Conservation (phyloP, 2,329 filamentous ascomycete species). For the Stachybotrys chlorohalonatus region DNA sequence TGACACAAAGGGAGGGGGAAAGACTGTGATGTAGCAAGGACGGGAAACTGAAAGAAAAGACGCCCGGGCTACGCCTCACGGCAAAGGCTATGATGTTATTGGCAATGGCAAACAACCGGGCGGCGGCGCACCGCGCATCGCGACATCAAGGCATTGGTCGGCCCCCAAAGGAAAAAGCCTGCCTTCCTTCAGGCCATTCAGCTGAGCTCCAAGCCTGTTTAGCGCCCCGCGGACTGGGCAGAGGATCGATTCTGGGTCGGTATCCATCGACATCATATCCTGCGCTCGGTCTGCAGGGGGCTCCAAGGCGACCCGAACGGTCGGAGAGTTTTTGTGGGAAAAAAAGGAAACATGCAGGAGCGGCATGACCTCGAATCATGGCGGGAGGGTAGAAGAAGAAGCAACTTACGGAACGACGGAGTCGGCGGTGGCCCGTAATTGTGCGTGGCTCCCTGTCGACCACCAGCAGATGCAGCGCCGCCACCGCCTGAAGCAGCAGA, state of each 20-base stretch:
- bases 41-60: no score
- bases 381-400: slow-evolving; percentile 3
- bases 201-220: not conserved
- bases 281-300: not conserved
- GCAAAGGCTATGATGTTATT: no score
- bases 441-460: not conserved
- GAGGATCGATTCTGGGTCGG: not conserved
- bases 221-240: not conserved
- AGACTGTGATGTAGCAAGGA: no score
- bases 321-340: not conserved
- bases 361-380: not conserved
- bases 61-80: no score
- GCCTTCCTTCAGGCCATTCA: not conserved
- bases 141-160: not conserved
- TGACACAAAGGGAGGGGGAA: no score
- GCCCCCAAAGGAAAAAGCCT: not conserved
- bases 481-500: not conserved
- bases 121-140: not conserved
- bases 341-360: not conserved
- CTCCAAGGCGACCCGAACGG: not conserved
- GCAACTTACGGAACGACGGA: slow-evolving; percentile 42
- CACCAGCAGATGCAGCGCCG: not conserved
- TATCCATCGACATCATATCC: not conserved
- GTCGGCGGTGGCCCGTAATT: slow-evolving; percentile 28
- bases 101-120: no score